phyloP scores from a whole-genome alignment of 2,329 filamentous ascomycete species.

The Pseudocercospora pini-densiflorae region DNA sequence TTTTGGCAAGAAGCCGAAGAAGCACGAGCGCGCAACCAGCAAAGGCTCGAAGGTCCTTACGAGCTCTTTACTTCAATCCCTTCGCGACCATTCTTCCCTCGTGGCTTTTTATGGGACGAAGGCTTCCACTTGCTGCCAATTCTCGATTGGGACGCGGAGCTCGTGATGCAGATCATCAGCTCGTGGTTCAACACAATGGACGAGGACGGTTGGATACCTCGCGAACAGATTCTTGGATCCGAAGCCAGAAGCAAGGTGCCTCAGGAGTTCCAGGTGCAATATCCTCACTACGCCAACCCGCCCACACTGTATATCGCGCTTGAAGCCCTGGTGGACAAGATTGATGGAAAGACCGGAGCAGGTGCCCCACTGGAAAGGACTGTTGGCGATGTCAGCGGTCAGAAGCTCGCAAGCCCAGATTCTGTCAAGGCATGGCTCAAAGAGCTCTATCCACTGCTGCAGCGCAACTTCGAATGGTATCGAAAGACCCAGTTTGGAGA shows the following conservation, averaged over 20 bases:
- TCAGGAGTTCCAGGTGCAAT: slow-evolving; percentile 89
- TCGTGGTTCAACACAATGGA: slow-evolving; percentile 98
- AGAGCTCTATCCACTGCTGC: slow-evolving; percentile 82
- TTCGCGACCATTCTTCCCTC: slow-evolving; percentile 92
- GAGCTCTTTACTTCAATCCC: slow-evolving; percentile 92
- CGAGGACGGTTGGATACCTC: slow-evolving; percentile 94
- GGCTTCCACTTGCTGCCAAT: slow-evolving; percentile 93
- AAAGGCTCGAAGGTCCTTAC: slow-evolving; percentile 77
- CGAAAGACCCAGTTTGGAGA: slow-evolving; percentile 88
- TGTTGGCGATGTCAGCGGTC: slow-evolving; percentile 44
- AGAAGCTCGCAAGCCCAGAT: slow-evolving; percentile 68
- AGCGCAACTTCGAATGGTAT: slow-evolving; percentile 94
- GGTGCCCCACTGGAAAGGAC: slow-evolving; percentile 37
- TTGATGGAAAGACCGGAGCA: slow-evolving; percentile 54
- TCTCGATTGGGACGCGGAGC: slow-evolving; percentile 90
- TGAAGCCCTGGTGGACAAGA: slow-evolving; percentile 80
- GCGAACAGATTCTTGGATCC: slow-evolving; percentile 89
- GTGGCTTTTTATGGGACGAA: slow-evolving; percentile 97
- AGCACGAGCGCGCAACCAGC: slow-evolving; percentile 70
- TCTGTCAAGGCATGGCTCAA: slow-evolving; percentile 73
- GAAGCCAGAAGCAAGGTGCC: slow-evolving; percentile 97
- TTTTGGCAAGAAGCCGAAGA: slow-evolving; percentile 93
- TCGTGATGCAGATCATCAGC: slow-evolving; percentile 83
- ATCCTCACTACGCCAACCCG: slow-evolving; percentile 96
- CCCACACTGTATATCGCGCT: slow-evolving; percentile 92